Evolutionary conservation across 2,329 filamentous ascomycete genomes (phyloP).

Genomic region (Fusarium sp.): DNA sequence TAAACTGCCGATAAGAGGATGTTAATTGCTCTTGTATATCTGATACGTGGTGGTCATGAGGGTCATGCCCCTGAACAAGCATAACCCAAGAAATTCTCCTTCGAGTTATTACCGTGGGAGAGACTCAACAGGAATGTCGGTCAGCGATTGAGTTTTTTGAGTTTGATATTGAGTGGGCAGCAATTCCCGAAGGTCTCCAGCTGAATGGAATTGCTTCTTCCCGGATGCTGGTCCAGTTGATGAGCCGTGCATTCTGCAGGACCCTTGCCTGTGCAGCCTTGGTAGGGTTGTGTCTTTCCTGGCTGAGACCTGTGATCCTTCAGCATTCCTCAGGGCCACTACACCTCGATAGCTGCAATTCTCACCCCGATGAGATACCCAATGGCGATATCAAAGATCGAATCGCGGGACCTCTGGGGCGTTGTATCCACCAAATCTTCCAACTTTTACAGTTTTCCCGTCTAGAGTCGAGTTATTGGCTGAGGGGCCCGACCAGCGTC

Average conservation of each 20-base stretch:
- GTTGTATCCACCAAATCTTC: background rate
- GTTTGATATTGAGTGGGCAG: constrained; percentile 27
- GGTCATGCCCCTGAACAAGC: constrained; percentile 18
- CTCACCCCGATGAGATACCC: background rate
- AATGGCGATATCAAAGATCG: constrained; percentile 10
- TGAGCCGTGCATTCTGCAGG: constrained; percentile 25
- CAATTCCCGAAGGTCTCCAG: constrained; percentile 19
- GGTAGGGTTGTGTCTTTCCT: background rate
- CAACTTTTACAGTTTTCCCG: background rate
- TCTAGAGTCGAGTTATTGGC: constrained; percentile 5
- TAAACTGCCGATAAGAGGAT: constrained; percentile 9
- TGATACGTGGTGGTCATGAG: constrained; percentile 1
- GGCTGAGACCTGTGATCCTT: constrained; percentile 2
- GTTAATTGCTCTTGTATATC: constrained; percentile 13
- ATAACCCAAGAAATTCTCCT: background rate
- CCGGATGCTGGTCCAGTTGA: constrained; percentile 12
- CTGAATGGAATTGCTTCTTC: constrained; percentile 10
- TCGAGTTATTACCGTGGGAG: background rate
- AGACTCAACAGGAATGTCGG: constrained; percentile 22
- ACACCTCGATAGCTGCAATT: background rate
- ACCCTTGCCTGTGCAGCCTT: background rate
- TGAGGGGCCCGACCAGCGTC: constrained; percentile 19
- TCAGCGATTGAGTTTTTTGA: constrained; percentile 14
- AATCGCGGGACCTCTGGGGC: constrained; percentile 20
- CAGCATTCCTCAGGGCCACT: constrained; percentile 6